A percentile compares a stretch with the other conserved stretches of the same genome.
These are phyloP conservation scores for Leptographium wingfieldii DNA, from an alignment of 2,329 filamentous ascomycete genomes.

Conservation along the genomic window DNA sequence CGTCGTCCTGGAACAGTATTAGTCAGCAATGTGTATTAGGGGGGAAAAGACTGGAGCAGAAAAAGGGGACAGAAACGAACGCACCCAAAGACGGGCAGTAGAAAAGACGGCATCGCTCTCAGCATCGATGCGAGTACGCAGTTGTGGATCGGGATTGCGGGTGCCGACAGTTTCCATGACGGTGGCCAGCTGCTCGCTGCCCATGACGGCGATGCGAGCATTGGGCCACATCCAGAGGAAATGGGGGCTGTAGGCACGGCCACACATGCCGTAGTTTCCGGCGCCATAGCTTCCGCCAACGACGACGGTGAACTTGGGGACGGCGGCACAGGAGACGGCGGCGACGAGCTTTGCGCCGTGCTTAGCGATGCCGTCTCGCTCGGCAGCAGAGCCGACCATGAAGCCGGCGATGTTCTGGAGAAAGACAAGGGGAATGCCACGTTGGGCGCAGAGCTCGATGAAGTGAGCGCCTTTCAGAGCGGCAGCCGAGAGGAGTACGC, in stretches of 20 bases:
- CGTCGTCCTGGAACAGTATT: slow-evolving; percentile 47
- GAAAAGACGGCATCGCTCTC: slow-evolving; percentile 87
- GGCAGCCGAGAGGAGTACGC: slow-evolving; percentile 82
- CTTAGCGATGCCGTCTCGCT: slow-evolving; percentile 92
- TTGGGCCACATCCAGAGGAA: slow-evolving; percentile 98
- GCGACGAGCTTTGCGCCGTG: slow-evolving; percentile 95
- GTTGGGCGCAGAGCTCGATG: slow-evolving; percentile 84
- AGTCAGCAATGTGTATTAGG: not conserved
- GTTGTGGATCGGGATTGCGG: slow-evolving; percentile 63
- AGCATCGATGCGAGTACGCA: slow-evolving; percentile 73
- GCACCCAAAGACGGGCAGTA: slow-evolving; percentile 72
- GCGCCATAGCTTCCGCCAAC: slow-evolving; percentile 89
- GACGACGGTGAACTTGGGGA: slow-evolving; percentile 94
- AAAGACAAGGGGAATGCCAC: slow-evolving; percentile 81
- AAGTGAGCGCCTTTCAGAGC: slow-evolving; percentile 94
- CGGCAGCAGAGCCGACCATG: slow-evolving; percentile 91
- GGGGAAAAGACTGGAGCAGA: not conserved
- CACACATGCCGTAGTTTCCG: slow-evolving; percentile 98
- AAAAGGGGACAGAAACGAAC: slow-evolving; percentile 12
- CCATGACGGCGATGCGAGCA: slow-evolving; percentile 94
- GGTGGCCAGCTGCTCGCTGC: slow-evolving; percentile 74
- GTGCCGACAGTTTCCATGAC: slow-evolving; percentile 88
- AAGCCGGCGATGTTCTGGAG: slow-evolving; percentile 96
- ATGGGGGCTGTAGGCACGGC: slow-evolving; percentile 79
- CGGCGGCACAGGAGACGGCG: slow-evolving; percentile 83